These are phyloP conservation scores for Neurospora sp. DNA, from an alignment of 495 filamentous ascomycete species.

Conservation along the genomic window DNA sequence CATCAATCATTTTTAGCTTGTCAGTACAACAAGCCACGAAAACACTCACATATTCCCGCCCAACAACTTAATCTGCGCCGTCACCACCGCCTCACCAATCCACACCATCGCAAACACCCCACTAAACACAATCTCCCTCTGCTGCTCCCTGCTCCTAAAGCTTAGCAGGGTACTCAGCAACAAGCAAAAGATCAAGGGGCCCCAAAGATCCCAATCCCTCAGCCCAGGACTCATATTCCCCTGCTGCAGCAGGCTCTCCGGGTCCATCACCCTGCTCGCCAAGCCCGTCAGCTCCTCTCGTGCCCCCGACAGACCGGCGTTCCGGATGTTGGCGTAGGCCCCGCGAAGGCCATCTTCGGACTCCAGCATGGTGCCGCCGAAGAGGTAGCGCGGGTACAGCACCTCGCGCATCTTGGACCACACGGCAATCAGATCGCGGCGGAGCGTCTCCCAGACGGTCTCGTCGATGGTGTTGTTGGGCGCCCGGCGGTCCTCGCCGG, in stretches of 20 bases:
- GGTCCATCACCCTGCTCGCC: slow-evolving; percentile 30
- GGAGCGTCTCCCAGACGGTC: slow-evolving; percentile 88
- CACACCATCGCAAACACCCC: slow-evolving; percentile 95
- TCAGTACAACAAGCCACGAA: too few species aligned
- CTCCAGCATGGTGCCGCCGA: slow-evolving; percentile 66
- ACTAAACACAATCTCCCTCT: slow-evolving; percentile 82
- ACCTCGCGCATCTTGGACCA: slow-evolving; percentile 98
- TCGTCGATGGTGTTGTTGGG: slow-evolving; percentile 94
- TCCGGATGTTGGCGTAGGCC: slow-evolving; percentile 40
- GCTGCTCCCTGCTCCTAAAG: slow-evolving; percentile 58
- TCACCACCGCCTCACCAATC: slow-evolving; percentile 94
- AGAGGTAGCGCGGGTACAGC: slow-evolving; percentile 90
- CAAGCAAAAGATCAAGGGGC: slow-evolving; percentile 86
- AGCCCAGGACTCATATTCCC: slow-evolving; percentile 79
- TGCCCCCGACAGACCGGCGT: slow-evolving; percentile 32
- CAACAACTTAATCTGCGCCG: slow-evolving; percentile 94
- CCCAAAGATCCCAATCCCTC: slow-evolving; percentile 97
- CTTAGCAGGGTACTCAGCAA: slow-evolving; percentile 78
- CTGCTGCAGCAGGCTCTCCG: slow-evolving; percentile 48
- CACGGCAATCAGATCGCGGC: slow-evolving; percentile 80
- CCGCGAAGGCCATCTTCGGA: slow-evolving; percentile 44
- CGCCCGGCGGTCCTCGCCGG: slow-evolving; percentile 89
- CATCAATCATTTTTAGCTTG: too few species aligned
- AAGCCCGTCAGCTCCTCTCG: slow-evolving; percentile 26
- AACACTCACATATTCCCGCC: slow-evolving; percentile 88